These are phyloP conservation scores for Nyssa sinensis DNA, from an alignment of 148 eudicot genomes.

Conservation along the genomic window DNA sequence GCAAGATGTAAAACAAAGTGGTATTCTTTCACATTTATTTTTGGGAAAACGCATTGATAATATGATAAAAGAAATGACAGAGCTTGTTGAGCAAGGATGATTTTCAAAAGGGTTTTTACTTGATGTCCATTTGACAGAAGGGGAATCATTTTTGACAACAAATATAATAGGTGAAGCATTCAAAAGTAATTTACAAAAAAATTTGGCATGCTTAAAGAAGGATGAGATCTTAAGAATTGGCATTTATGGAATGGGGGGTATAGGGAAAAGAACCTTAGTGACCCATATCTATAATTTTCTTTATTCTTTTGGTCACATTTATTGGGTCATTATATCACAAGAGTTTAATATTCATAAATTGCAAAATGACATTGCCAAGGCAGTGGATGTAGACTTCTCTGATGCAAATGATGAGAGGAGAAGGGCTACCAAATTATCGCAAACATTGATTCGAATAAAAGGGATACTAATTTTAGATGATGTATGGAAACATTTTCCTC, in stretches of 20 bases:
- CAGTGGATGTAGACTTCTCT: not conserved
- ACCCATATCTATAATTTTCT: not conserved
- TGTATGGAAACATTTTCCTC: not conserved
- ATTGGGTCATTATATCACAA: slow-evolving; percentile 9
- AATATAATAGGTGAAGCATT: not conserved
- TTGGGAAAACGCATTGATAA: not conserved
- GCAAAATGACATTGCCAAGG: slow-evolving; percentile 2
- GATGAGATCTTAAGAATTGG: not conserved
- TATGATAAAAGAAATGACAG: not conserved
- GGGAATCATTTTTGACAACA: not conserved
- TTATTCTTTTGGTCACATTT: not conserved
- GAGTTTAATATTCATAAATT: not conserved
- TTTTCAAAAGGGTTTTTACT: not conserved
- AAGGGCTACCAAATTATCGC: slow-evolving; percentile 1
- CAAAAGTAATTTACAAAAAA: not conserved
- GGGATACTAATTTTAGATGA: not conserved
- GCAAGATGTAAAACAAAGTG: not conserved
- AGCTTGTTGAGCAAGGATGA: not conserved
- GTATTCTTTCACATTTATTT: too few species aligned
- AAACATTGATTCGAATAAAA: not conserved
- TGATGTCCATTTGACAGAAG: not conserved
- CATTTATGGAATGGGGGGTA: not conserved
- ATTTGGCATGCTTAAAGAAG: not conserved
- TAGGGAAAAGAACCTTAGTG: not conserved
- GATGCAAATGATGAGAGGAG: not conserved